These are phyloP conservation scores for Amanita muscaria DNA, from an alignment of 768 basidiomycete genomes.

Conservation along the genomic window DNA sequence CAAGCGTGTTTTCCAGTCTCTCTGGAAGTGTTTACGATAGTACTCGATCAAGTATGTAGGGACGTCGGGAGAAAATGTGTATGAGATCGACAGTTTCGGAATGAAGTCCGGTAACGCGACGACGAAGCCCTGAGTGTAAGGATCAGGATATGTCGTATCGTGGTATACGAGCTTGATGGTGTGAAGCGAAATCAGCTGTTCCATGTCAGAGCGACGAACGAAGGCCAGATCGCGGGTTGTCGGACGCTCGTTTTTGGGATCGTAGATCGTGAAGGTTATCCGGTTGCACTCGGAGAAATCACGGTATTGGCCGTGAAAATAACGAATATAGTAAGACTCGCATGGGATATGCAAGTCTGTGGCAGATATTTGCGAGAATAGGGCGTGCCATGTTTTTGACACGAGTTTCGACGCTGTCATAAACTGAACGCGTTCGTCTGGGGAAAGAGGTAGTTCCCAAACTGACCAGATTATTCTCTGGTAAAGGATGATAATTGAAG, in stretches of 20 bases:
- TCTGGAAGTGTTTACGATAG: neutral
- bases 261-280: slow-evolving; percentile 1
- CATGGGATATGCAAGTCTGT: slow-evolving; percentile 2
- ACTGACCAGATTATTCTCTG: neutral
- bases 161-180: neutral
- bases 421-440: slow-evolving; percentile 1
- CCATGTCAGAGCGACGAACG: neutral
- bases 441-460: neutral
- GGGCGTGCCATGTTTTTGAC: neutral
- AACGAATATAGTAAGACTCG: slow-evolving; percentile 1
- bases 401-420: slow-evolving; percentile 1
- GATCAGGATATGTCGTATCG: slow-evolving; percentile 1
- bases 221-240: neutral
- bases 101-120: neutral
- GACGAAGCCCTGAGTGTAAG: slow-evolving; percentile 3
- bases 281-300: slow-evolving; percentile 1
- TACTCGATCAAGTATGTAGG: neutral
- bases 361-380: neutral
- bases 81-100: neutral
- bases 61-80: slow-evolving; percentile 1
- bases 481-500: neutral
- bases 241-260: neutral
- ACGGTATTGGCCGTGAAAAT: neutral
- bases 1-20: neutral
- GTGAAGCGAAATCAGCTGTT: neutral